These are phyloP conservation scores for Termitomyces bulborhizus DNA, from an alignment of 768 basidiomycete species.

Conservation along the genomic window DNA sequence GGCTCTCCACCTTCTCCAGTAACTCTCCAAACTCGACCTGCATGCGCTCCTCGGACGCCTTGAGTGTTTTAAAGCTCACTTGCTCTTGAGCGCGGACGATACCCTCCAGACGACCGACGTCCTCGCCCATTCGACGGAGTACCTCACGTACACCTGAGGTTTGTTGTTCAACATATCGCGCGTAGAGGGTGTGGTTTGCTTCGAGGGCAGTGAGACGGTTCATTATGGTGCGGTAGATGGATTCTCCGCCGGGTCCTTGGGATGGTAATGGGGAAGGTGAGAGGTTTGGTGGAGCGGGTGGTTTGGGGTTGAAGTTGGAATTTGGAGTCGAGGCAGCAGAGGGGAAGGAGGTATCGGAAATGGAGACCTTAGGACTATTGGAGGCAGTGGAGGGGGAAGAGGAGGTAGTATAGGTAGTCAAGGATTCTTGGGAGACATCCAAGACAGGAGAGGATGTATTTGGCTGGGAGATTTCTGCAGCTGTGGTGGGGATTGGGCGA, in stretches of 20 bases:
- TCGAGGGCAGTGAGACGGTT: slow-evolving; percentile 85
- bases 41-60: slow-evolving; percentile 50
- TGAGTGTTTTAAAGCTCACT: slow-evolving; percentile 30
- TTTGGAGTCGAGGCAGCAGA: not conserved
- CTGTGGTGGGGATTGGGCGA: not conserved
- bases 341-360: not conserved
- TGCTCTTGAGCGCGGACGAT: slow-evolving; percentile 69
- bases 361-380: not conserved
- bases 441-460: not conserved
- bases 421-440: not conserved
- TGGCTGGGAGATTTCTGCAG: not conserved
- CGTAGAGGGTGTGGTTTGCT: slow-evolving; percentile 79
- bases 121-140: slow-evolving; percentile 67
- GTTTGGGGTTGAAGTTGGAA: not conserved
- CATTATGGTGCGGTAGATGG: slow-evolving; percentile 95
- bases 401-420: not conserved
- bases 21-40: slow-evolving; percentile 70
- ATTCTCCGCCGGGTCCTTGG: slow-evolving; percentile 57
- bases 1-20: slow-evolving; percentile 60
- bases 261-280: slow-evolving; percentile 10
- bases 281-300: not conserved
- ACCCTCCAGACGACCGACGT: slow-evolving; percentile 72
- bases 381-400: not conserved
- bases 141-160: slow-evolving; percentile 68
- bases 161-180: slow-evolving; percentile 88